Base-by-base conservation (phyloP, 2,329 filamentous ascomycete species). In the Lecanosticta acicola region DNA sequence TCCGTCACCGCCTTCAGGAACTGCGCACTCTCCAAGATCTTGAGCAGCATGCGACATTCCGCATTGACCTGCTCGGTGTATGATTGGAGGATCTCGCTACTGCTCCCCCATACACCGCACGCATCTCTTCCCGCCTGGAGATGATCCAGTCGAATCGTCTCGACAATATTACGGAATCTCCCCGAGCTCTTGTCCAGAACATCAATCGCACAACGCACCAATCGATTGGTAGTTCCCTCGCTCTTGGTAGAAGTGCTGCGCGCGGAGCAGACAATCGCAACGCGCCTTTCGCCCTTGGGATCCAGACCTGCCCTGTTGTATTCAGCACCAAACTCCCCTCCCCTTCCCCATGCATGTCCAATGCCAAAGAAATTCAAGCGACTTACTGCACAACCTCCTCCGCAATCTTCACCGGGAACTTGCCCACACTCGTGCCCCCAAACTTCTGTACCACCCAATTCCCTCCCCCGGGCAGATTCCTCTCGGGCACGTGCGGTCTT, bases 261-360 rank as follows among this genome's bases (percentile, higher is more conserved):
- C 34, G 93, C 93, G 50, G 93, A 98, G 71, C 93, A 98, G 47
- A 98, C 91, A 46, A 98, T 84, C 46, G 89, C 90, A 54, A 96
- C 82, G 66, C 83, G 83, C 63, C 88, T 83, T 33, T 42, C 24
- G 46, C 80, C 72, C 44, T 73, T 72, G 45, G 54, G 53, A 32
- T 55, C 44, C 24, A 94, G 63, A 49, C 69, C 67, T 53, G 67
- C 64, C 59, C 71, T 74, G 57, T 49, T 46, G 48, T 59, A 59
- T 50, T 59, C 55, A 55, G 57, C 32, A 29, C 32, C 41, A 9
- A 36, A 29, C 33, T 17, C 29, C 14, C 21, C 14, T 16, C 19
- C 32, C 13, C 29, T 40, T 18, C 19, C 10, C 32, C 3, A 8
- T 17, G 9, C 24, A 14, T 17, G 5, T 14, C 32, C 26, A 26